Conservation (phyloP, 75 land plant species). For the Sequoiadendron giganteum region DNA sequence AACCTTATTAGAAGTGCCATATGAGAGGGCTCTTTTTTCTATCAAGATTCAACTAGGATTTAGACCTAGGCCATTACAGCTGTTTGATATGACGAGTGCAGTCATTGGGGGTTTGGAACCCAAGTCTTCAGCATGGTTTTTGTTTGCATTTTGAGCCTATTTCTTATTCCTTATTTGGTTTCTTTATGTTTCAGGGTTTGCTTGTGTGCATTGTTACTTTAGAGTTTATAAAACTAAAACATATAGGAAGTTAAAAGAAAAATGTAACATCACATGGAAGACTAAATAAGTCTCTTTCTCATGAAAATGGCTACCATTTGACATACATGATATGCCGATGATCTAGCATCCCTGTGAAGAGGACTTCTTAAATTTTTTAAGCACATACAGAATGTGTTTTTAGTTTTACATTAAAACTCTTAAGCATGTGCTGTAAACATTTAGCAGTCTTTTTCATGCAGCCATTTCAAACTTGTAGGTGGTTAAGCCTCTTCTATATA, state of each 20-base stretch:
- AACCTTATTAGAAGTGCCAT: not conserved
- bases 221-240: not conserved
- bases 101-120: not conserved
- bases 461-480: not conserved
- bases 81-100: not conserved
- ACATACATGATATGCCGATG: not conserved
- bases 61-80: not conserved
- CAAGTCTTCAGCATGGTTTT: not conserved
- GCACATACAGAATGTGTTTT: not conserved
- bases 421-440: too few relatives aligned
- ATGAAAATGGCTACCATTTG: not conserved
- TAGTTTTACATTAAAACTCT: too few relatives aligned
- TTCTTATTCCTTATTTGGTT: not conserved
- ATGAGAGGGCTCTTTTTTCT: not conserved
- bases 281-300: not conserved
- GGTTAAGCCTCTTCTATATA: not conserved
- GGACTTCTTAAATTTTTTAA: not conserved
- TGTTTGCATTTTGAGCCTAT: not conserved
- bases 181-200: not conserved
- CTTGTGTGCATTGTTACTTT: not conserved
- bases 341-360: not conserved
- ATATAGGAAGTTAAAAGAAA: not conserved
- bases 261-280: not conserved
- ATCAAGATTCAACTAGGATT: not conserved
- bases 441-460: not conserved